phyloP scores from a whole-genome alignment of 352 stramenopile genomes.

The Lagenidium sp. region DNA sequence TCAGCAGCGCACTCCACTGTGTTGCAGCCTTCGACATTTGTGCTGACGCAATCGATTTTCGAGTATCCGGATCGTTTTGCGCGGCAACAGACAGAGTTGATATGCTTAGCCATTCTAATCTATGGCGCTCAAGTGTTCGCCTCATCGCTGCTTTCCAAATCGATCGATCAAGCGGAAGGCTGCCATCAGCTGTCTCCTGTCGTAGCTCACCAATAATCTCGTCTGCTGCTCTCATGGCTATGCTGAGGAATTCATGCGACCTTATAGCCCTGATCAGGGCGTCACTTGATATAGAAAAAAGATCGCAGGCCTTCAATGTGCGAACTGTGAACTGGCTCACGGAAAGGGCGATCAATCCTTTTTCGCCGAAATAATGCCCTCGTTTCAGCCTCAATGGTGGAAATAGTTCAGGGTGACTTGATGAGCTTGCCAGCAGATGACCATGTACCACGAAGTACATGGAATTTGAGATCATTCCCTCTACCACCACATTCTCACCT shows the following conservation, averaged over 20 bases:
- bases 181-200: not conserved
- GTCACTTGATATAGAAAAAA: constrained; percentile 32
- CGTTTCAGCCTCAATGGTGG: constrained; percentile 11
- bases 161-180: not conserved
- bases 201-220: constrained; percentile 6
- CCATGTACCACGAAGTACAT: constrained; percentile 60
- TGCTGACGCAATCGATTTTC: too few relatives aligned
- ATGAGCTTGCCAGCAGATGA: constrained; percentile 15
- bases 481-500: constrained; percentile 29
- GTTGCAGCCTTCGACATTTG: constrained; percentile 1
- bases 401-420: not conserved
- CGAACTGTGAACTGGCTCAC: constrained; percentile 34
- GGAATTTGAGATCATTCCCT: constrained; percentile 28
- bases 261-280: constrained; percentile 8
- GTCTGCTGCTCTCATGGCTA: constrained; percentile 5
- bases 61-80: not conserved
- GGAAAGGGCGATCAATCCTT: constrained; percentile 26
- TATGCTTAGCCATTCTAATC: constrained; percentile 5
- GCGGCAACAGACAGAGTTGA: not conserved
- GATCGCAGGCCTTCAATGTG: constrained; percentile 35
- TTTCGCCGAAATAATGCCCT: constrained; percentile 43
- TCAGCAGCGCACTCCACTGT: constrained; percentile 10
- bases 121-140: not conserved
- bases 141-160: constrained; percentile 7
- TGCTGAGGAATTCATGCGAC: constrained; percentile 5